These are phyloP conservation scores for Hyaloscypha hepaticicola DNA, from an alignment of 495 filamentous ascomycete species.

Conservation along the genomic window DNA sequence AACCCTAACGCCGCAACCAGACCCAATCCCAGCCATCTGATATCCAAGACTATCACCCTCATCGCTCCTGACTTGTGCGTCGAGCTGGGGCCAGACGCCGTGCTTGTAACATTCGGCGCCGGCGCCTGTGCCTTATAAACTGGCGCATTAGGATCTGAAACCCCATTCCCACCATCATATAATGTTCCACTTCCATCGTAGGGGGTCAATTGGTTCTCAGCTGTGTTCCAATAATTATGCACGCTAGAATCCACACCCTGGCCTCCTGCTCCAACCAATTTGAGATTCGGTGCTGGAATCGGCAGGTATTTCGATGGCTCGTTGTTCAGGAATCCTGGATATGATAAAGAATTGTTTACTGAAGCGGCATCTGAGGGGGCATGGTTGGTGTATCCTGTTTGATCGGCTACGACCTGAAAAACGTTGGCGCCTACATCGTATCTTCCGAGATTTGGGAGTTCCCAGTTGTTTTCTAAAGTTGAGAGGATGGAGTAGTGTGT, in stretches of 20 bases:
- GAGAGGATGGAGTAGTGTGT: slow-evolving; percentile 70
- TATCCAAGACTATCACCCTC: neutral
- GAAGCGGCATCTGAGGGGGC: slow-evolving; percentile 55
- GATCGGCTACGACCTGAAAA: slow-evolving; percentile 58
- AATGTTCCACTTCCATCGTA: slow-evolving; percentile 50
- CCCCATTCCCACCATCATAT: slow-evolving; percentile 38
- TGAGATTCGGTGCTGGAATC: slow-evolving; percentile 44
- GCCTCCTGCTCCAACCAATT: slow-evolving; percentile 45
- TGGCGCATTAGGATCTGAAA: slow-evolving; percentile 18
- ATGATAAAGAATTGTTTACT: slow-evolving; percentile 63
- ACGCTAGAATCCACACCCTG: slow-evolving; percentile 37
- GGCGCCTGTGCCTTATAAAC: slow-evolving; percentile 20
- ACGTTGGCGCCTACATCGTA: slow-evolving; percentile 74
- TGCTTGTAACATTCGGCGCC: neutral
- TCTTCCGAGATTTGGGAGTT: slow-evolving; percentile 61
- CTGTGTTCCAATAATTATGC: slow-evolving; percentile 32
- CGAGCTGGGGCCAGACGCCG: neutral
- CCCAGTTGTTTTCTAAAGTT: slow-evolving; percentile 66
- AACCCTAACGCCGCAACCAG: slow-evolving; percentile 5
- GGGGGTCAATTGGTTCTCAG: slow-evolving; percentile 35
- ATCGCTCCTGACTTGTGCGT: neutral
- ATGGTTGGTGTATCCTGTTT: slow-evolving; percentile 56
- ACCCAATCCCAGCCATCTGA: neutral
- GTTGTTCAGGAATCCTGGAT: slow-evolving; percentile 54
- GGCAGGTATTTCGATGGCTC: slow-evolving; percentile 31